Conservation (phyloP, 2,329 filamentous ascomycete species). For the Colletotrichum sp. region DNA sequence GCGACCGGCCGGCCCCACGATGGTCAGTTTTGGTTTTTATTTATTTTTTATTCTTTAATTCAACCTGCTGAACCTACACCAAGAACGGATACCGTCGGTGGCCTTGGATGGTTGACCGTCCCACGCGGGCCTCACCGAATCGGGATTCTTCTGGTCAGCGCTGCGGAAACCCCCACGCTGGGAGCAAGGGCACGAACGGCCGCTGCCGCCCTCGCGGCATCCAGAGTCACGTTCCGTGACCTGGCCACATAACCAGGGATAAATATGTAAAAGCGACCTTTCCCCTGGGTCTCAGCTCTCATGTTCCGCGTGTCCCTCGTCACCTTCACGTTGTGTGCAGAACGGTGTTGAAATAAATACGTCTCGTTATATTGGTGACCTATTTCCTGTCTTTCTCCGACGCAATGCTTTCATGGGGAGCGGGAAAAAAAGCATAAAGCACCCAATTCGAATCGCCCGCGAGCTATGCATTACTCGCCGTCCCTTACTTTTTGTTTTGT, state of each 20-base stretch:
- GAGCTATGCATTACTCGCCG: slow-evolving; percentile 13
- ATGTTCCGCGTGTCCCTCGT: neutral
- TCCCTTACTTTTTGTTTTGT: slow-evolving; percentile 7
- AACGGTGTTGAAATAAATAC: neutral
- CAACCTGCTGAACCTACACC: neutral
- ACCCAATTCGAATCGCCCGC: neutral
- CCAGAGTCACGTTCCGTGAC: neutral
- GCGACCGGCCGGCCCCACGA: neutral
- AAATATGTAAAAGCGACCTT: neutral
- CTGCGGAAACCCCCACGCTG: neutral
- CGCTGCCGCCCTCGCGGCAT: neutral
- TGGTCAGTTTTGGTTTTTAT: neutral
- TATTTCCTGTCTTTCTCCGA: neutral
- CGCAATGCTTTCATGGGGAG: slow-evolving; percentile 4
- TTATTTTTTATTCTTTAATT: neutral
- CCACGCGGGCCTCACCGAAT: neutral
- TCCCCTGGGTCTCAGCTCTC: neutral
- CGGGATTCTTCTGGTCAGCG: neutral
- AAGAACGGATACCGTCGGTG: neutral
- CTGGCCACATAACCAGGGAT: neutral
- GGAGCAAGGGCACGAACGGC: neutral
- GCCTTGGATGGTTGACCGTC: neutral
- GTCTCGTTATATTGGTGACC: neutral
- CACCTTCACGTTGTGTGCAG: neutral
- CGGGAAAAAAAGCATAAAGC: neutral